Conservation (phyloP, 208 protist species). For the Jaenimonas drosophilae region DNA sequence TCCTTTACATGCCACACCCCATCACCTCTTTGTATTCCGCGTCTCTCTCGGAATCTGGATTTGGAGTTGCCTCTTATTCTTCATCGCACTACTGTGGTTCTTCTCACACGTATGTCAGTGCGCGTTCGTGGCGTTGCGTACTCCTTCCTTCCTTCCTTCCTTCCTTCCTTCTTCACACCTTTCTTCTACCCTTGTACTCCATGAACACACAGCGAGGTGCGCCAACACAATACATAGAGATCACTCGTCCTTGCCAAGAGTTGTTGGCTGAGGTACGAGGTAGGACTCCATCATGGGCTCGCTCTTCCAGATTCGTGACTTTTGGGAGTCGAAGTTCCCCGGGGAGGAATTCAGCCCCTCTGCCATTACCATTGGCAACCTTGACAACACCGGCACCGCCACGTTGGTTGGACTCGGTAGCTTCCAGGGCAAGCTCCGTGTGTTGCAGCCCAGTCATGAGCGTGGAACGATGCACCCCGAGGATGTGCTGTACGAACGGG, state of each 20-base stretch:
- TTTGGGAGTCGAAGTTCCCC: constrained; percentile 70
- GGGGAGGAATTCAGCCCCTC: constrained; percentile 73
- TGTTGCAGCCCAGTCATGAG: constrained; percentile 46
- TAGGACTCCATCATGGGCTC: constrained; percentile 57
- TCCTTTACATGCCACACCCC: too few relatives aligned
- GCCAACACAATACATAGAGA: too few relatives aligned
- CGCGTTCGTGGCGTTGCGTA: too few relatives aligned
- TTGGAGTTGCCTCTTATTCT: too few relatives aligned
- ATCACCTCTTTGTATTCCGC: too few relatives aligned
- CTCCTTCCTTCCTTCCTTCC: not conserved
- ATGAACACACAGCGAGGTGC: too few relatives aligned
- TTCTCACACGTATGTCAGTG: too few relatives aligned
- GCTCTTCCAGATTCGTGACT: constrained; percentile 87
- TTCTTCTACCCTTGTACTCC: not conserved
- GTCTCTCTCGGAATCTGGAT: too few relatives aligned
- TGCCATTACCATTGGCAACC: constrained; percentile 53
- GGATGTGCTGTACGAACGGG: constrained; percentile 77
- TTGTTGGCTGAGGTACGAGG: not conserved
- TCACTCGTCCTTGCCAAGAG: too few relatives aligned
- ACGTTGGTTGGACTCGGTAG: constrained; percentile 76
- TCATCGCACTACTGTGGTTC: too few relatives aligned
- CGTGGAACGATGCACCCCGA: constrained; percentile 37
- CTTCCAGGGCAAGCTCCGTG: constrained; percentile 77
- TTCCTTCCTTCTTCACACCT: not conserved
- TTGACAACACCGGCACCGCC: constrained; percentile 43